A percentile compares a stretch with the other conserved stretches of the same genome.
These are phyloP conservation scores for Chaetoceros muelleri DNA, from an alignment of 108 stramenopile species.

Conservation along the genomic window DNA sequence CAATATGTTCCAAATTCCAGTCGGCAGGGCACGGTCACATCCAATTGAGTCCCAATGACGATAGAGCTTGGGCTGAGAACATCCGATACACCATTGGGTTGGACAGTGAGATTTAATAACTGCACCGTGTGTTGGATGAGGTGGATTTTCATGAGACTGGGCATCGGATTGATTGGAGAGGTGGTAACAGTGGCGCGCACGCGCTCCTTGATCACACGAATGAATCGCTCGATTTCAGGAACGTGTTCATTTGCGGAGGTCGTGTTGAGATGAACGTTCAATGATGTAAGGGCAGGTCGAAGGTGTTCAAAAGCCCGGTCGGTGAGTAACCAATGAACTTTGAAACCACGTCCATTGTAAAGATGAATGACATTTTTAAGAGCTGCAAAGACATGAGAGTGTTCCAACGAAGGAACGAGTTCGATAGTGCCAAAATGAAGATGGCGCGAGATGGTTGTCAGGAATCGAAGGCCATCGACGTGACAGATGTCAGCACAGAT, in stretches of 20 bases:
- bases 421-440: too few species aligned
- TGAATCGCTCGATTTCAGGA: too few species aligned
- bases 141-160: conserved; percentile 10
- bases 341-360: conserved; percentile 5
- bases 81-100: too few species aligned
- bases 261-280: conserved; percentile 4
- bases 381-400: neutral
- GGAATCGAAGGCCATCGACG: conserved; percentile 35
- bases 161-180: conserved; percentile 21
- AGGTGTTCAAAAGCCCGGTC: too few species aligned
- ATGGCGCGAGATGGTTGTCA: conserved; percentile 16
- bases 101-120: conserved; percentile 21
- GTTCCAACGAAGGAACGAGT: conserved; percentile 1
- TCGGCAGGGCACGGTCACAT: conserved; percentile 5
- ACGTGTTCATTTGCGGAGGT: conserved; percentile 27
- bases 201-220: too few species aligned
- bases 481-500: conserved; percentile 20
- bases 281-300: conserved; percentile 1
- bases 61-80: conserved; percentile 13
- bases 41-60: conserved; percentile 6
- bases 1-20: conserved; percentile 30
- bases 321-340: neutral
- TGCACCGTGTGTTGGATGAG: conserved; percentile 10
- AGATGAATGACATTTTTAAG: neutral
- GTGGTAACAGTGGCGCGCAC: conserved; percentile 17